Evolutionary conservation across 345 rosid genomes (phyloP).

Genomic region (Populus alba): DNA sequence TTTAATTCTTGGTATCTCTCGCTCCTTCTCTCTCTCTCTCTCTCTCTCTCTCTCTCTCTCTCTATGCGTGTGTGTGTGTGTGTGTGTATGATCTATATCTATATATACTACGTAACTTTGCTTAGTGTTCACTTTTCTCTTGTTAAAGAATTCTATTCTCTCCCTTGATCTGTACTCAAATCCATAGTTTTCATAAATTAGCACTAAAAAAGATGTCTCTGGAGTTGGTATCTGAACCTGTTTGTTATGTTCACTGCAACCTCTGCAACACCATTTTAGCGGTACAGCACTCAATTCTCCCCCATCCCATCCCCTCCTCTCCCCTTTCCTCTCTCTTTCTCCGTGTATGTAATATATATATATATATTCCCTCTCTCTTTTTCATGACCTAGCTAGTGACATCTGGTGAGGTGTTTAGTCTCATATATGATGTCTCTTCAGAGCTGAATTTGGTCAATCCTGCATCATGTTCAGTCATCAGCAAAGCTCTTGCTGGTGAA

Average conservation of each 20-base stretch:
- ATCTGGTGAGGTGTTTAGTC: not conserved
- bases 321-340: not conserved
- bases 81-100: not conserved
- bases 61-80: not conserved
- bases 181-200: not conserved
- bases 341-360: not conserved
- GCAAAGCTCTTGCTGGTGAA: not conserved
- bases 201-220: constrained; percentile 50
- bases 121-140: not conserved
- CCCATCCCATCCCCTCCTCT: not conserved
- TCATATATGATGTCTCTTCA: not conserved
- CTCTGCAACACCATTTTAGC: constrained; percentile 96
- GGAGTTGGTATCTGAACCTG: constrained; percentile 70
- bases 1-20: constrained; percentile 11
- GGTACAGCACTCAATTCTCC: constrained; percentile 48
- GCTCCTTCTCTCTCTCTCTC: not conserved
- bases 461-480: constrained; percentile 1
- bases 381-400: not conserved
- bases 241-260: constrained; percentile 97
- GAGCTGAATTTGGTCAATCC: constrained; percentile 6
- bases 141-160: not conserved
- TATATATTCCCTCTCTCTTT: not conserved
- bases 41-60: not conserved
- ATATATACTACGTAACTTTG: not conserved
- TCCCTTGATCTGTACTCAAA: not conserved